A percentile compares a stretch with the other conserved stretches of the same genome.
Conservation (phyloP, 106 monocot genomes). For the Iris macrosiphon region DNA sequence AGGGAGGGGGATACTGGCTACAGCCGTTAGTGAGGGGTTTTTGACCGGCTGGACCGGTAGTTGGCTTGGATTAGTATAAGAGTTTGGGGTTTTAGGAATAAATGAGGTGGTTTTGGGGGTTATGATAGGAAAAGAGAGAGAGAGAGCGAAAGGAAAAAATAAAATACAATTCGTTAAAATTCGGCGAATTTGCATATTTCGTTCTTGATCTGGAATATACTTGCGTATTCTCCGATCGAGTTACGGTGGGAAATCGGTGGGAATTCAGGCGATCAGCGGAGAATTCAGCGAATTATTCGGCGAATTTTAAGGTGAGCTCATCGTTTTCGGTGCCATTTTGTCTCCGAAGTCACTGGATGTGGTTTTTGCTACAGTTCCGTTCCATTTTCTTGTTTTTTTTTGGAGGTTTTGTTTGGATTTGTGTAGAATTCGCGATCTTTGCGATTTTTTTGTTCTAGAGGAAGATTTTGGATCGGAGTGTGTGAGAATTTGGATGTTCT, state of each 20-base stretch:
- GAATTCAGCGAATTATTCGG: too few relatives aligned
- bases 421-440: too few relatives aligned
- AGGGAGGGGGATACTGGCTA: too few relatives aligned
- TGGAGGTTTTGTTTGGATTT: background rate
- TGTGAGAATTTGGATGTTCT: too few relatives aligned
- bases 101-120: constrained; percentile 14
- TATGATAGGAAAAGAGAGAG: background rate
- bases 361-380: background rate
- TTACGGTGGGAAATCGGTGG: background rate
- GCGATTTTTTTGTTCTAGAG: too few relatives aligned
- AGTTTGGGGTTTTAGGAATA: constrained; percentile 20
- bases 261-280: too few relatives aligned
- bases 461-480: too few relatives aligned
- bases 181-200: background rate
- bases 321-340: too few relatives aligned
- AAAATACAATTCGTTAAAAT: background rate
- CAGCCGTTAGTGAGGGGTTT: too few relatives aligned
- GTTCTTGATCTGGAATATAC: constrained; percentile 3
- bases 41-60: background rate
- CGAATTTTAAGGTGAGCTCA: background rate
- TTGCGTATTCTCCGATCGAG: background rate
- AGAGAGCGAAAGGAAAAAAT: background rate
- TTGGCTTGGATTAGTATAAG: constrained; percentile 8
- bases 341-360: background rate
- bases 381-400: background rate